phyloP scores from a whole-genome alignment of 2,329 filamentous ascomycete genomes.

The Zasmidium citrigriseum region DNA sequence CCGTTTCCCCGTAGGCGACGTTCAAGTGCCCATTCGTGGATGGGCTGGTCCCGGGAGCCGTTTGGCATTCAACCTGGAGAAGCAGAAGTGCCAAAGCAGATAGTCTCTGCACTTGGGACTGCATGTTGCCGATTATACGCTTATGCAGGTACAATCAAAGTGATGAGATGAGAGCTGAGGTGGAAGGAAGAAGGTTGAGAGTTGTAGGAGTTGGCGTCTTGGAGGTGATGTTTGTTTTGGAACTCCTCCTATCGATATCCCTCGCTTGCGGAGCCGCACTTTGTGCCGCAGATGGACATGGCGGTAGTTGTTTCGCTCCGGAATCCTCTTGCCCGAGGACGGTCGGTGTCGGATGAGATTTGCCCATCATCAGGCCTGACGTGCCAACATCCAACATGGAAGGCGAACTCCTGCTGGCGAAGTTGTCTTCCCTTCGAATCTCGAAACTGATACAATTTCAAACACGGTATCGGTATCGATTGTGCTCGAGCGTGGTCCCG shows the following conservation, averaged over 20 bases:
- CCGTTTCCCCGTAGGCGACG: constrained; percentile 3
- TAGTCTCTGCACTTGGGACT: neutral
- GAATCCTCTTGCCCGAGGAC: neutral
- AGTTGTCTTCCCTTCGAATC: neutral
- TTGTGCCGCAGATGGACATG: neutral
- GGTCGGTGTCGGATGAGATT: neutral
- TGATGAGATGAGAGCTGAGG: neutral
- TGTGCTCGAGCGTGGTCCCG: neutral
- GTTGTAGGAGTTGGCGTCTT: neutral
- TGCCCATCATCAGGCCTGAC: neutral
- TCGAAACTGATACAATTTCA: neutral
- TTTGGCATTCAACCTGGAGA: constrained; percentile 6
- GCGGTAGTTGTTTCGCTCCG: neutral
- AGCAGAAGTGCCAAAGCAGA: neutral
- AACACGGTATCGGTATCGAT: neutral
- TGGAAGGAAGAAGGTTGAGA: neutral
- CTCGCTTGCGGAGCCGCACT: neutral
- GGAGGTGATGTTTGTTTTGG: neutral
- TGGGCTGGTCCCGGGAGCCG: constrained; percentile 6
- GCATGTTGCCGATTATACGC: neutral
- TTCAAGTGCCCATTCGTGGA: neutral
- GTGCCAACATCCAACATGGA: neutral
- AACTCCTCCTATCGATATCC: neutral
- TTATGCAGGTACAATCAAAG: neutral
- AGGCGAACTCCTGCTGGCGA: neutral